Conservation (phyloP, 257 asterid species). For the Forsythia viridissima region DNA sequence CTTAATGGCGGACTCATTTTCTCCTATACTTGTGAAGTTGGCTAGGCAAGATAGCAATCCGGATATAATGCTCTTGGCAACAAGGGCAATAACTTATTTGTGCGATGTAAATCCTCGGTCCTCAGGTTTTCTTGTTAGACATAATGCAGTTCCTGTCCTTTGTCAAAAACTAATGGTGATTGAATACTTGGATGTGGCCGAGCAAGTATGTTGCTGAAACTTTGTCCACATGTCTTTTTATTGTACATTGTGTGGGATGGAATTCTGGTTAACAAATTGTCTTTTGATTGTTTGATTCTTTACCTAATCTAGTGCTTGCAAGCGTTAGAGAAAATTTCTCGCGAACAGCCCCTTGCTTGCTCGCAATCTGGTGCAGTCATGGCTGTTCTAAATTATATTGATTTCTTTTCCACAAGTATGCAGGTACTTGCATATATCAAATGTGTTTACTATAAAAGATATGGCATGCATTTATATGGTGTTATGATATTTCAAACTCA, state of each 20-base stretch:
- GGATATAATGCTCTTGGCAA: slow-evolving; percentile 78
- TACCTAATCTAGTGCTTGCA: slow-evolving; percentile 72
- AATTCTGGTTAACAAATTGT: background rate
- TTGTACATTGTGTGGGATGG: background rate
- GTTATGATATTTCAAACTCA: slow-evolving; percentile 24
- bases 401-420: slow-evolving; percentile 86
- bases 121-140: slow-evolving; percentile 71
- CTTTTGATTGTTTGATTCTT: background rate
- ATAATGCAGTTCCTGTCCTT: slow-evolving; percentile 80
- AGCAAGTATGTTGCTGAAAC: slow-evolving; percentile 67
- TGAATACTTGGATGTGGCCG: slow-evolving; percentile 93
- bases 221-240: slow-evolving; percentile 3
- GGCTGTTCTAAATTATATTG: slow-evolving; percentile 84
- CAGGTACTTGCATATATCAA: slow-evolving; percentile 54
- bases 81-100: slow-evolving; percentile 88
- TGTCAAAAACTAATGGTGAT: slow-evolving; percentile 79
- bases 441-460: background rate
- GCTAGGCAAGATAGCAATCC: slow-evolving; percentile 71
- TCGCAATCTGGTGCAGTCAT: slow-evolving; percentile 88
- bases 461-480: slow-evolving; percentile 7
- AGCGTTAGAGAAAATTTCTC: slow-evolving; percentile 89
- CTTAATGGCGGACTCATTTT: slow-evolving; percentile 67
- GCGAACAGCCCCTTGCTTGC: slow-evolving; percentile 89
- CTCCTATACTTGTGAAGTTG: slow-evolving; percentile 78
- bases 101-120: slow-evolving; percentile 84